phyloP scores from a whole-genome alignment of 2,329 filamentous ascomycete genomes.

The Sphaerulina vaccinii region DNA sequence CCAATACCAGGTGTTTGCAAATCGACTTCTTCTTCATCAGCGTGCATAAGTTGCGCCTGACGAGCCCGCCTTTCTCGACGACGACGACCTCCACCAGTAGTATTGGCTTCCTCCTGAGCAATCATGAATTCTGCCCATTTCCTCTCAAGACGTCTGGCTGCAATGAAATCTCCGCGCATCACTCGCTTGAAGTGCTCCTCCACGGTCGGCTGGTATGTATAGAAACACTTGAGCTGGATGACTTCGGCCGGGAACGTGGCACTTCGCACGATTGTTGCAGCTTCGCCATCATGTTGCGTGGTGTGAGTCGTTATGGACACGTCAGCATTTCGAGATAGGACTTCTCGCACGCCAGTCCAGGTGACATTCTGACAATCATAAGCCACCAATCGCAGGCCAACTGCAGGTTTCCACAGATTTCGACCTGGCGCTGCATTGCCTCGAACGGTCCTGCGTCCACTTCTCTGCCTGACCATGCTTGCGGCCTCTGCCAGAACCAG shows the following conservation, averaged over 20 bases:
- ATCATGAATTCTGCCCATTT: slow-evolving; percentile 97
- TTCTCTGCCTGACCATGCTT: slow-evolving; percentile 65
- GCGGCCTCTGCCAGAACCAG: slow-evolving; percentile 82
- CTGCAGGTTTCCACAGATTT: slow-evolving; percentile 36
- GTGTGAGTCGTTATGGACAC: slow-evolving; percentile 53
- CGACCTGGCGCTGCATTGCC: slow-evolving; percentile 38
- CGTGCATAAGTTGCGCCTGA: slow-evolving; percentile 76
- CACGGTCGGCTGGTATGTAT: slow-evolving; percentile 91
- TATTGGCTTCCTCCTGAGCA: slow-evolving; percentile 78
- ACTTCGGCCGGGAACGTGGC: slow-evolving; percentile 71
- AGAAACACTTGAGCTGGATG: slow-evolving; percentile 88
- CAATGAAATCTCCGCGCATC: slow-evolving; percentile 68
- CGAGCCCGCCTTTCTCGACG: slow-evolving; percentile 73
- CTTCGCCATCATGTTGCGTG: slow-evolving; percentile 24
- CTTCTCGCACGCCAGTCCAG: slow-evolving; percentile 85
- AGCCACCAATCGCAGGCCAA: slow-evolving; percentile 73
- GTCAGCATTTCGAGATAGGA: slow-evolving; percentile 81
- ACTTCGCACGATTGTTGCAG: slow-evolving; percentile 31
- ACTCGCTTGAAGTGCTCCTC: slow-evolving; percentile 91
- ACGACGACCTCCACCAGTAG: slow-evolving; percentile 63
- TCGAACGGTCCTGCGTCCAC: slow-evolving; percentile 41
- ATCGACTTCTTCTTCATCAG: slow-evolving; percentile 69
- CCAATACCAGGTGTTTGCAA: slow-evolving; percentile 20
- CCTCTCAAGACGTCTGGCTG: slow-evolving; percentile 76
- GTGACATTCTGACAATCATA: slow-evolving; percentile 92